Evolutionary conservation across 306 rosid species (phyloP).

Genomic region (Prunus dulcis): DNA sequence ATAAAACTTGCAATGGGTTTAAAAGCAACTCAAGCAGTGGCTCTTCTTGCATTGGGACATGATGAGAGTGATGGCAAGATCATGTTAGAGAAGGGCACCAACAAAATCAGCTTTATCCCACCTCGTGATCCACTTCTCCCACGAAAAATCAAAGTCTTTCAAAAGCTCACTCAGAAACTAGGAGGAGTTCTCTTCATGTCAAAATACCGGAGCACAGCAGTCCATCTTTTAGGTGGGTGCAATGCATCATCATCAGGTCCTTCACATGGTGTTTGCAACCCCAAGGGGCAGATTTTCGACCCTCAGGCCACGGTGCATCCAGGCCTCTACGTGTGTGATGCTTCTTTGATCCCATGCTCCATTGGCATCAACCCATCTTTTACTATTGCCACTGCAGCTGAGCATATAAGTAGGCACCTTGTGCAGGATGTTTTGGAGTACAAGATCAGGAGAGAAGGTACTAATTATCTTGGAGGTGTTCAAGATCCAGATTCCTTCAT

Average conservation of each 20-base stretch:
- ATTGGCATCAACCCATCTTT: conserved; percentile 36
- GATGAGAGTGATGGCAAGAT: conserved; percentile 33
- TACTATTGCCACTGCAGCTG: conserved; percentile 32
- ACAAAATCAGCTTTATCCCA: conserved; percentile 28
- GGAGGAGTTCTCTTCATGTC: conserved; percentile 36
- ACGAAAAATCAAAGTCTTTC: conserved; percentile 22
- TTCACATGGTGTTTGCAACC: conserved; percentile 30
- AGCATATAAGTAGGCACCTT: conserved; percentile 30
- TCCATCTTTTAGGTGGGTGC: conserved; percentile 39
- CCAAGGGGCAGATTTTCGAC: conserved; percentile 32
- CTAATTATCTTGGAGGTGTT: not conserved
- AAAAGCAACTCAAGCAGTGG: conserved; percentile 30
- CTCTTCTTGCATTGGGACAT: conserved; percentile 30
- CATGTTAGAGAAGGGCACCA: conserved; percentile 11
- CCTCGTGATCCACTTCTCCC: conserved; percentile 35
- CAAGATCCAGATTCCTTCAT: not conserved
- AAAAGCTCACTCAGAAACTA: conserved; percentile 29
- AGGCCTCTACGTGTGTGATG: conserved; percentile 35
- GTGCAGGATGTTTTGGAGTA: conserved; percentile 27
- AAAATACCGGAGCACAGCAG: conserved; percentile 32
- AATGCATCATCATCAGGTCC: conserved; percentile 25
- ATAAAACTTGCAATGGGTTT: conserved; percentile 18
- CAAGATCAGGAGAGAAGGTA: not conserved
- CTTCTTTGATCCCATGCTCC: conserved; percentile 40
- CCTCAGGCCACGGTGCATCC: conserved; percentile 18